A percentile compares a stretch with the other conserved stretches of the same genome.
phyloP scores from a whole-genome alignment of 768 basidiomycete genomes.

The Cubamyces lactineus region DNA sequence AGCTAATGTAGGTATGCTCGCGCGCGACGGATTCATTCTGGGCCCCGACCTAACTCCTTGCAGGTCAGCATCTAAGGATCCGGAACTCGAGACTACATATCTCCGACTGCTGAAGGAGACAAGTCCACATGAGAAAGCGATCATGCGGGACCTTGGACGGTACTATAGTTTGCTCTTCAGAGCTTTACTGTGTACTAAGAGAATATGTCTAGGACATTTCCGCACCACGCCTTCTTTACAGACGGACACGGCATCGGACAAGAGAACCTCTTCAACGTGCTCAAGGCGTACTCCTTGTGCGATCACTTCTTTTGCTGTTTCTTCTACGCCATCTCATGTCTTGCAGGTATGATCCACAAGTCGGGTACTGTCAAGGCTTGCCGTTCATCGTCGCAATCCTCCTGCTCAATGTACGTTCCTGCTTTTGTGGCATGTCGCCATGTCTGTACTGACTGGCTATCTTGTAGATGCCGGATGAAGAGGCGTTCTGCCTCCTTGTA shows the following conservation, averaged over 20 bases:
- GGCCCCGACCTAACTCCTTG: neutral
- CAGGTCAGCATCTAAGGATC: conserved; percentile 94
- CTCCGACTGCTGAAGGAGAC: conserved; percentile 77
- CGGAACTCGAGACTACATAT: conserved; percentile 82
- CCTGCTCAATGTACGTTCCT: conserved; percentile 75
- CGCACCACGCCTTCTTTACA: conserved; percentile 94
- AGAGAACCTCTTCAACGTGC: conserved; percentile 95
- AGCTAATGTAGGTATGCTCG: conserved; percentile 70
- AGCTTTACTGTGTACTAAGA: neutral
- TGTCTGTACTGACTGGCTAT: neutral
- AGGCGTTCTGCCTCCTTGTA: conserved; percentile 94
- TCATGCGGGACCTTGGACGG: conserved; percentile 89
- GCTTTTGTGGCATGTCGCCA: neutral
- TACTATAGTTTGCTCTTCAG: conserved; percentile 31
- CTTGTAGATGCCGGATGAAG: conserved; percentile 96
- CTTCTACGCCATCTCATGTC: conserved; percentile 7
- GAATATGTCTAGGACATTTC: conserved; percentile 73
- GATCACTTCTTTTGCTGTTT: conserved; percentile 30
- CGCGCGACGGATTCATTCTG: neutral
- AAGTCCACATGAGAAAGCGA: conserved; percentile 93
- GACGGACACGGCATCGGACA: conserved; percentile 95
- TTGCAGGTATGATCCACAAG: conserved; percentile 81
- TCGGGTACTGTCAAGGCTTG: conserved; percentile 97
- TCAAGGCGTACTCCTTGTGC: conserved; percentile 95
- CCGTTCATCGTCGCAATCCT: conserved; percentile 96